A percentile compares a stretch with the other conserved stretches of the same genome.
These are phyloP conservation scores for Articulospora tetracladia DNA, from an alignment of 495 filamentous ascomycete genomes.

Conservation along the genomic window DNA sequence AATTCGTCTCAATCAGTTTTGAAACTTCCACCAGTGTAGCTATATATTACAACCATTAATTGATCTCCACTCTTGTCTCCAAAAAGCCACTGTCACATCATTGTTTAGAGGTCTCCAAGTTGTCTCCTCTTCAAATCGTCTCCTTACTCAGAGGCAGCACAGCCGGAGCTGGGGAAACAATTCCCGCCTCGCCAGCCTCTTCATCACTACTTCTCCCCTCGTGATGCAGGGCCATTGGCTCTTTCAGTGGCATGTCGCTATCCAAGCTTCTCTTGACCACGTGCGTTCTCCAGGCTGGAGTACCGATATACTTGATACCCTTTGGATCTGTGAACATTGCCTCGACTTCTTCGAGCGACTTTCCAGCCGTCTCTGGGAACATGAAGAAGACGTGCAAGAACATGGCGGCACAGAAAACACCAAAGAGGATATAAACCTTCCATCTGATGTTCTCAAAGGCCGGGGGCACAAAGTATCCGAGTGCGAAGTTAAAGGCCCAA, in stretches of 20 bases:
- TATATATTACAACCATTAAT: no score
- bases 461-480: constrained; percentile 70
- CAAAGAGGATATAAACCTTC: constrained; percentile 70
- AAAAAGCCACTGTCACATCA: no score
- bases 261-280: constrained; percentile 16
- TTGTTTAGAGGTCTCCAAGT: no score
- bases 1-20: no score
- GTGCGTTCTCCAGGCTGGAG: constrained; percentile 62
- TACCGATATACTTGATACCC: constrained; percentile 60
- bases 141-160: not conserved
- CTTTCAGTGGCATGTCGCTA: not conserved
- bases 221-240: not conserved
- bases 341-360: constrained; percentile 72
- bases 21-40: no score
- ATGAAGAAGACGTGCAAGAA: constrained; percentile 71
- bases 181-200: not conserved
- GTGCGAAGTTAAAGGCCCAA: constrained; percentile 80
- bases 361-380: constrained; percentile 77
- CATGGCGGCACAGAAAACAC: constrained; percentile 67
- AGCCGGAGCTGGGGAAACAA: not conserved
- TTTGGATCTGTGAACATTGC: constrained; percentile 55
- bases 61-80: no score
- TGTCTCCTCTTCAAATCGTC: no score
- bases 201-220: not conserved
- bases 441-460: constrained; percentile 69